Percentiles rank a stretch among this genome's conserved stretches.
These are phyloP conservation scores for Ophiostoma novo-ulmi DNA, from an alignment of 2,329 filamentous ascomycete species.

Conservation along the genomic window DNA sequence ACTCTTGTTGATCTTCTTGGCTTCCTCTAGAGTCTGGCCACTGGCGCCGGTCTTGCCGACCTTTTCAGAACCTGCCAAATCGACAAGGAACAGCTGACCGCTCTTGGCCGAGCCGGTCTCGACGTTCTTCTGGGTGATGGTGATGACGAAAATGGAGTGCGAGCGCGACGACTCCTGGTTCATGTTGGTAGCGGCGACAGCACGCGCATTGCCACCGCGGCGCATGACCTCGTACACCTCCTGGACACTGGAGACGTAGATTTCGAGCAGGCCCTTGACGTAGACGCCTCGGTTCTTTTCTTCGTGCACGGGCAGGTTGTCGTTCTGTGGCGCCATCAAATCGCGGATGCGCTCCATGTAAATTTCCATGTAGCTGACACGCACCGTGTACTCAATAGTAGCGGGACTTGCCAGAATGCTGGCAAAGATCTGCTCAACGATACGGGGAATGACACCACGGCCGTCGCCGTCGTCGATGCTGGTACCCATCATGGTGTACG, in stretches of 20 bases:
- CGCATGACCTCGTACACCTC: conserved; percentile 98
- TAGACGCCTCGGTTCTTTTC: conserved; percentile 95
- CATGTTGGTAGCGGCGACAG: conserved; percentile 98
- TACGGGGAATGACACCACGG: conserved; percentile 92
- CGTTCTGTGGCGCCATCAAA: conserved; percentile 84
- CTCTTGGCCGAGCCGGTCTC: conserved; percentile 95
- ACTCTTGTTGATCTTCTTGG: conserved; percentile 99
- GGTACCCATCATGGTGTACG: conserved; percentile 97
- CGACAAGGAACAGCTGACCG: conserved; percentile 92
- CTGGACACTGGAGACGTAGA: conserved; percentile 91
- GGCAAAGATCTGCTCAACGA: conserved; percentile 94
- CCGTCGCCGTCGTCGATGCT: conserved; percentile 86
- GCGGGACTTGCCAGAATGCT: conserved; percentile 87
- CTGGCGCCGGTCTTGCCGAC: conserved; percentile 97
- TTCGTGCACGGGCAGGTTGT: conserved; percentile 96
- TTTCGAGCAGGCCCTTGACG: conserved; percentile 88
- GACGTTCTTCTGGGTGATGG: conserved; percentile 94
- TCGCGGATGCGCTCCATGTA: conserved; percentile 99
- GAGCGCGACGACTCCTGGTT: conserved; percentile 97
- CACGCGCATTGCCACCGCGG: conserved; percentile 79
- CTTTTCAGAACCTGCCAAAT: conserved; percentile 97
- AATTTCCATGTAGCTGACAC: conserved; percentile 99
- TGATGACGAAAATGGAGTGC: conserved; percentile 96
- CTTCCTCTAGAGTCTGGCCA: conserved; percentile 93
- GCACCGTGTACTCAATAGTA: conserved; percentile 97